A percentile compares a stretch with the other conserved stretches of the same genome.
phyloP scores from a whole-genome alignment of 805 yeast genomes.

The Candida wancherniae region DNA sequence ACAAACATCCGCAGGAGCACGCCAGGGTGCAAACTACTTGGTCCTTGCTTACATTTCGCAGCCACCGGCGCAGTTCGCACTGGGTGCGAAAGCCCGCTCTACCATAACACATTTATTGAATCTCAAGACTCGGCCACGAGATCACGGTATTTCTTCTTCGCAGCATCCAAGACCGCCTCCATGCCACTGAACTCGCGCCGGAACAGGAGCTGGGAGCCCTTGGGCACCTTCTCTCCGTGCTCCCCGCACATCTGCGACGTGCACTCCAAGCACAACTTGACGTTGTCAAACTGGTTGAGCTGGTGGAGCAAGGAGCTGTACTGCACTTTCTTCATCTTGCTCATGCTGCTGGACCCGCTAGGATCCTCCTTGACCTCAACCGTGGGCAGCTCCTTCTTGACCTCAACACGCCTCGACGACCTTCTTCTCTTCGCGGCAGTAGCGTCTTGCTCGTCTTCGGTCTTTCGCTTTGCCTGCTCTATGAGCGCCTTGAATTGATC shows the following conservation, averaged over 20 bases:
- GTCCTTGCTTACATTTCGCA: conserved; percentile 1
- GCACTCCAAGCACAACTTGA: conserved; percentile 31
- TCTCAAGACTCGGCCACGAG: neutral
- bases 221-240: conserved; percentile 17
- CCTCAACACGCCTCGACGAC: conserved; percentile 7
- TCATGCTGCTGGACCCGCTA: conserved; percentile 5
- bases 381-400: conserved; percentile 2
- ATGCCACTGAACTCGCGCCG: conserved; percentile 20
- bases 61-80: neutral
- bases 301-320: conserved; percentile 19
- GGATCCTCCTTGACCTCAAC: conserved; percentile 3
- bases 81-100: neutral
- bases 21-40: neutral
- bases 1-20: too few species aligned
- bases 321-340: conserved; percentile 21
- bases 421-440: conserved; percentile 4
- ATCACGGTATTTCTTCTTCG: conserved; percentile 14
- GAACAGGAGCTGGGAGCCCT: conserved; percentile 20
- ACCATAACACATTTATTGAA: neutral
- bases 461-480: conserved; percentile 13
- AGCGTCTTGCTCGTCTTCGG: conserved; percentile 5
- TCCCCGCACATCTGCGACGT: conserved; percentile 19
- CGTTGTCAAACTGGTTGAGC: conserved; percentile 22
- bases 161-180: conserved; percentile 17
- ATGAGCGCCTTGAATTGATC: conserved; percentile 15